Evolutionary conservation across 176 grass and related monocot species (phyloP).

Genomic region (Chrysopogon serrulatus): DNA sequence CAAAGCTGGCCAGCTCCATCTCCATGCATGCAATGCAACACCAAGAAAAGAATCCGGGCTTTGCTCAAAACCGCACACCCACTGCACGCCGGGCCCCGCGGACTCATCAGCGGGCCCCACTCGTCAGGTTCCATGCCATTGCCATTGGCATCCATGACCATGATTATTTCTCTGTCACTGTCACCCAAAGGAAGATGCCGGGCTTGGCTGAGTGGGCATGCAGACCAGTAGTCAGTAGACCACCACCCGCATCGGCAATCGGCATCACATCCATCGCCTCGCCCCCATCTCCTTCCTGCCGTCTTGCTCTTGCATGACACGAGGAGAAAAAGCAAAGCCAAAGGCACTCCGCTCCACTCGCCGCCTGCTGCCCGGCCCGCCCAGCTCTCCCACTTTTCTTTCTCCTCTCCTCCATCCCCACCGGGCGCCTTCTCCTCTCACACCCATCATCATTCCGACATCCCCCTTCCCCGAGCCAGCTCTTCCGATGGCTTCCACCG

Average conservation of each 20-base stretch:
- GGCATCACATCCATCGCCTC: not conserved
- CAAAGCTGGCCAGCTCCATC: not conserved
- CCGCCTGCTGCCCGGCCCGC: slow-evolving; percentile 2
- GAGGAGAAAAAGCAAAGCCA: slow-evolving; percentile 41
- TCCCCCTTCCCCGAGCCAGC: not conserved
- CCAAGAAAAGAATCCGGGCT: not conserved
- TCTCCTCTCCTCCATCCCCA: not conserved
- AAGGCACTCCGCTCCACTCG: not conserved
- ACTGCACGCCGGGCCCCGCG: not conserved
- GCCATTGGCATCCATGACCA: too few species aligned
- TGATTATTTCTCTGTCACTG: slow-evolving; percentile 23
- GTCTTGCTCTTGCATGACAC: slow-evolving; percentile 19
- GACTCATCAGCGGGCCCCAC: not conserved
- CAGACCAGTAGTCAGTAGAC: not conserved
- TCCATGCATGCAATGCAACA: not conserved
- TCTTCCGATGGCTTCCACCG: not conserved
- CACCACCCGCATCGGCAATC: not conserved
- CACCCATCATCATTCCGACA: slow-evolving; percentile 11
- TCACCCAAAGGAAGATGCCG: slow-evolving; percentile 31
- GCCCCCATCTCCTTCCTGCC: not conserved
- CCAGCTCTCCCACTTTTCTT: slow-evolving; percentile 14
- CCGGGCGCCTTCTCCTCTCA: slow-evolving; percentile 21
- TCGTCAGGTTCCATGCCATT: slow-evolving; percentile 17
- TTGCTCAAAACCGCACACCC: not conserved
- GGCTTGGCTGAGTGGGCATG: slow-evolving; percentile 1